Evolutionary conservation across 768 basidiomycete species (phyloP).

Genomic region (Suillus weaverae): DNA sequence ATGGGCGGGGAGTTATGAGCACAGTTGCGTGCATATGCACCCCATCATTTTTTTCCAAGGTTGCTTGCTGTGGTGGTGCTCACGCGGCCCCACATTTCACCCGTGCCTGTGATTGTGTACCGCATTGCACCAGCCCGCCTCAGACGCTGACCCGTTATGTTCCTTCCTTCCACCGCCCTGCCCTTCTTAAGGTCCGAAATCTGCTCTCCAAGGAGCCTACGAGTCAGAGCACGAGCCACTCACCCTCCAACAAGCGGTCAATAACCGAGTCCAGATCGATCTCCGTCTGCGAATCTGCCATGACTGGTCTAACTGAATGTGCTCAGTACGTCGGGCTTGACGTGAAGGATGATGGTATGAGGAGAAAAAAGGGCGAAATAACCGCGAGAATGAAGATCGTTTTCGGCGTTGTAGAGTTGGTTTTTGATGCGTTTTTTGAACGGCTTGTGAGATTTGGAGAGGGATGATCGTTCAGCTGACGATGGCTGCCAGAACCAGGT

Average conservation of each 20-base stretch:
- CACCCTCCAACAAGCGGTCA: slow-evolving; percentile 96
- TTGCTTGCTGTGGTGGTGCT: slow-evolving; percentile 5
- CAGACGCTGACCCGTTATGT: not conserved
- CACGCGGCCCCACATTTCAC: slow-evolving; percentile 7
- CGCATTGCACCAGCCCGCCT: not conserved
- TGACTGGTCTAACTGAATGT: slow-evolving; percentile 30
- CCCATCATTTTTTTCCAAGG: slow-evolving; percentile 12
- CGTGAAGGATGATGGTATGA: slow-evolving; percentile 17
- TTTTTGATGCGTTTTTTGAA: slow-evolving; percentile 20
- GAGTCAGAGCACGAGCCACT: slow-evolving; percentile 39
- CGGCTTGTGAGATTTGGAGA: not conserved
- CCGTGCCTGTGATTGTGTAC: not conserved
- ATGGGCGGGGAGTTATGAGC: slow-evolving; percentile 4
- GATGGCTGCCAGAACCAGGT: slow-evolving; percentile 26
- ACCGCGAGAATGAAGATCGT: slow-evolving; percentile 21
- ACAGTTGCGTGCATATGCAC: slow-evolving; percentile 2
- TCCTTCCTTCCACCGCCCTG: not conserved
- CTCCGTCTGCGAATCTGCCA: slow-evolving; percentile 84
- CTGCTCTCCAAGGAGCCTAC: slow-evolving; percentile 5
- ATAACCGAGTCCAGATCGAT: slow-evolving; percentile 99
- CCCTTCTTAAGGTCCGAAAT: slow-evolving; percentile 1
- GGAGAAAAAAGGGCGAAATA: slow-evolving; percentile 26
- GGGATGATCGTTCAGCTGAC: slow-evolving; percentile 15
- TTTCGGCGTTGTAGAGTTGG: slow-evolving; percentile 20
- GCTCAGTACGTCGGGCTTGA: slow-evolving; percentile 18